Evolutionary conservation across 192 early-diverging fungal genomes (phyloP).

Genomic region (Gaertneriomyces semiglobifer): DNA sequence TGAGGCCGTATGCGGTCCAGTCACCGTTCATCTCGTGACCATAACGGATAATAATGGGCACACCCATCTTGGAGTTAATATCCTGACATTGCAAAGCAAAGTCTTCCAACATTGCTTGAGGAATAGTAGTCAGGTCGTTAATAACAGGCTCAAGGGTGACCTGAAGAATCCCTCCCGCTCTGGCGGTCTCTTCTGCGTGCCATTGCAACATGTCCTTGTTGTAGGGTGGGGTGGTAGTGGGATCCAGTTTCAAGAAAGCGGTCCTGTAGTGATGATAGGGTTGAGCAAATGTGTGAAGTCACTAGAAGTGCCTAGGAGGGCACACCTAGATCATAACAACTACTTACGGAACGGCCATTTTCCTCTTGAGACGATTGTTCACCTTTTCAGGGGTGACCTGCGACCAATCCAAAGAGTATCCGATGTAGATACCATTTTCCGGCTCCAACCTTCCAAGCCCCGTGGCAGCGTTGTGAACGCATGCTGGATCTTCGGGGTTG

Average conservation of each 20-base stretch:
- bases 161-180: constrained; percentile 32
- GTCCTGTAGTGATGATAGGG: not conserved
- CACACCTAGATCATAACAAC: not conserved
- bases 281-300: not conserved
- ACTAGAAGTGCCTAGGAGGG: not conserved
- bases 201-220: constrained; percentile 29
- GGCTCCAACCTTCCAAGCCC: constrained; percentile 12
- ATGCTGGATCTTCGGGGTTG: not conserved
- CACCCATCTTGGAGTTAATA: constrained; percentile 33
- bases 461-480: not conserved
- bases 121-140: not conserved
- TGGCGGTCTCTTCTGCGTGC: constrained; percentile 33
- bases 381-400: not conserved
- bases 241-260: not conserved
- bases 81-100: constrained; percentile 20
- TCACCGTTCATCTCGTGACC: constrained; percentile 53
- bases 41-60: constrained; percentile 40
- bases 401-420: constrained; percentile 16
- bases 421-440: not conserved
- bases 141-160: constrained; percentile 35
- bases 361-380: not conserved
- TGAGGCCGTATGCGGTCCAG: constrained; percentile 32
- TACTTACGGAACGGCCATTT: not conserved
- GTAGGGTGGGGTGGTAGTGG: not conserved
- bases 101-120: constrained; percentile 21